phyloP scores from a whole-genome alignment of 2,329 filamentous ascomycete genomes.

The Raffaelea albimanens region DNA sequence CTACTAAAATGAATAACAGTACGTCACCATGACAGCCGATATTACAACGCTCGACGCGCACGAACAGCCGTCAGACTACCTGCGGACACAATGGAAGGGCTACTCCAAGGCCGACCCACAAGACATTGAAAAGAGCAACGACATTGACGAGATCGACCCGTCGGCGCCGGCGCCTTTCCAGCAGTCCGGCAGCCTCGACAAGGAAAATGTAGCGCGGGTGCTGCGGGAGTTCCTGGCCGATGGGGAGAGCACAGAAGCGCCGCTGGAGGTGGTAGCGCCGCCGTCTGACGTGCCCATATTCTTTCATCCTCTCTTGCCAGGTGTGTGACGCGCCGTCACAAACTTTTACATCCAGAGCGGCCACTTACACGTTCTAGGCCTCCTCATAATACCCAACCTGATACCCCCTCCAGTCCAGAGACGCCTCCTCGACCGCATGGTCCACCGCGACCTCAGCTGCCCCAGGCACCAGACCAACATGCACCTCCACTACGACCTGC shows the following conservation, averaged over 20 bases:
- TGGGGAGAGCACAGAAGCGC: neutral
- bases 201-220: constrained; percentile 19
- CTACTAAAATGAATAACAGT: too few relatives aligned
- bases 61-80: constrained; percentile 61
- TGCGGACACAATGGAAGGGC: constrained; percentile 66
- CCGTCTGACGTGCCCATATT: constrained; percentile 37
- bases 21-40: constrained; percentile 29
- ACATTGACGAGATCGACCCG: constrained; percentile 44
- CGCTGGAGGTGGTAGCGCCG: neutral
- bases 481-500: constrained; percentile 25
- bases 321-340: constrained; percentile 30
- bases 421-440: constrained; percentile 59
- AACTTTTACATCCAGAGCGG: too few relatives aligned
- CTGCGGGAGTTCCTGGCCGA: constrained; percentile 30
- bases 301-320: constrained; percentile 57
- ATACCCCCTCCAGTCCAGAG: constrained; percentile 62
- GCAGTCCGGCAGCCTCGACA: too few relatives aligned
- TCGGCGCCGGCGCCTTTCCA: too few relatives aligned
- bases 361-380: constrained; percentile 42
- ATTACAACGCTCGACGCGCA: constrained; percentile 59
- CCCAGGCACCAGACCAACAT: constrained; percentile 77
- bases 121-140: constrained; percentile 40
- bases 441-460: constrained; percentile 57
- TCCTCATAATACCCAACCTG: constrained; percentile 67
- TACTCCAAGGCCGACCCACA: constrained; percentile 53